A percentile compares a stretch with the other conserved stretches of the same genome.
Conservation (phyloP, 441 rosid species). For the Pelargonium cotyledonis region DNA sequence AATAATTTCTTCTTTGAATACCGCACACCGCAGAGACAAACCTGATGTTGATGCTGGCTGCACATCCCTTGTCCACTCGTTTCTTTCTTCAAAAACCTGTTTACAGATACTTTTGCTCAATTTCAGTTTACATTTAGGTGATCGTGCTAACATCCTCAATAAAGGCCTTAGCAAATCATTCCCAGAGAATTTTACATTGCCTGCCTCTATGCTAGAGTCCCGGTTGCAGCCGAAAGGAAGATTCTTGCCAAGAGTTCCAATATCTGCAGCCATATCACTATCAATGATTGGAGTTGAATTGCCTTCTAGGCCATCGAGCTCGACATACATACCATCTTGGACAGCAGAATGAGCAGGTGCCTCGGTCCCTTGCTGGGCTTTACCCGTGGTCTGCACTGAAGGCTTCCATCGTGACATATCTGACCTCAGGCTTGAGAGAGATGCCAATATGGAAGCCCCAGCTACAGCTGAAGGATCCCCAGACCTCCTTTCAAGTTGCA, state of each 20-base stretch:
- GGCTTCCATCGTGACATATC: slow-evolving; percentile 57
- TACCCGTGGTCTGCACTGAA: slow-evolving; percentile 38
- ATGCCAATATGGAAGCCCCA: slow-evolving; percentile 88
- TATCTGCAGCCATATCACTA: slow-evolving; percentile 45
- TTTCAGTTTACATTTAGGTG: slow-evolving; percentile 49
- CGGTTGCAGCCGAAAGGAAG: slow-evolving; percentile 46
- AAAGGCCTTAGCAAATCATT: slow-evolving; percentile 41
- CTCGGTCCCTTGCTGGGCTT: slow-evolving; percentile 43
- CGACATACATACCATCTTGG: slow-evolving; percentile 43
- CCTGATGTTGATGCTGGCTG: slow-evolving; percentile 39
- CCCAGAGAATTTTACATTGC: slow-evolving; percentile 45
- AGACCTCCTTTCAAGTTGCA: slow-evolving; percentile 70
- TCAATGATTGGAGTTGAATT: slow-evolving; percentile 41
- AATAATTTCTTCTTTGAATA: slow-evolving; percentile 58
- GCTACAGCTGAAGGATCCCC: slow-evolving; percentile 82
- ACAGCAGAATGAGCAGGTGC: slow-evolving; percentile 42
- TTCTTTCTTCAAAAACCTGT: slow-evolving; percentile 51
- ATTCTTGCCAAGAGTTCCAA: slow-evolving; percentile 44
- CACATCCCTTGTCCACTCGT: slow-evolving; percentile 48
- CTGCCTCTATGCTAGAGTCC: slow-evolving; percentile 49
- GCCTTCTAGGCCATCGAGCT: slow-evolving; percentile 49
- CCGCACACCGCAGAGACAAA: slow-evolving; percentile 55
- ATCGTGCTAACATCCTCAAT: slow-evolving; percentile 40
- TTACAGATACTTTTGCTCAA: slow-evolving; percentile 42
- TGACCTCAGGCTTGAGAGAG: slow-evolving; percentile 56